phyloP scores from a whole-genome alignment of 2,329 filamentous ascomycete species.

The Gnomoniopsis smithogilvyi region DNA sequence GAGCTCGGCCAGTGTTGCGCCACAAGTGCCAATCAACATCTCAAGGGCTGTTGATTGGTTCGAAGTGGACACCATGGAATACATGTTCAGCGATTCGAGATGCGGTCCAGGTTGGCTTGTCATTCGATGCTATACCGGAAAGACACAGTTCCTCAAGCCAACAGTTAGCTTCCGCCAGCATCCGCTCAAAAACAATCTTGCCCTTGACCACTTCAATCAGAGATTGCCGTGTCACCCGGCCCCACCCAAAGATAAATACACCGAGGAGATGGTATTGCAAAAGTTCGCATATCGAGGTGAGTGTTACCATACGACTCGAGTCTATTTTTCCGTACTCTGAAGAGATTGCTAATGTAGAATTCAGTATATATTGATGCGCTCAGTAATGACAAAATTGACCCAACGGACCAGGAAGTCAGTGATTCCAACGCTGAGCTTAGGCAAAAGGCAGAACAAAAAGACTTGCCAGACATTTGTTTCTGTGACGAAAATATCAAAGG shows the following conservation, averaged over 20 bases:
- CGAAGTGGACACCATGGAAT: background rate
- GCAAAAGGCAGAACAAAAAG: background rate
- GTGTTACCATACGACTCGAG: background rate
- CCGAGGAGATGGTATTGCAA: background rate
- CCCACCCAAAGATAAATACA: background rate
- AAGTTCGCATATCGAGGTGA: background rate
- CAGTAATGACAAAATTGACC: background rate
- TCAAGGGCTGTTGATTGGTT: background rate
- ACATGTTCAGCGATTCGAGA: background rate
- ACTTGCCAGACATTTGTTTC: background rate
- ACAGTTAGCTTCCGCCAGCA: background rate
- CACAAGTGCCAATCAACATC: background rate
- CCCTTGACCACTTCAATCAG: background rate
- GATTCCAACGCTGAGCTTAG: background rate
- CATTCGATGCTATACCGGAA: background rate
- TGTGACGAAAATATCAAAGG: too few species aligned
- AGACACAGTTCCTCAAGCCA: background rate
- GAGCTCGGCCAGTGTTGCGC: background rate
- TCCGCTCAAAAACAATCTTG: background rate
- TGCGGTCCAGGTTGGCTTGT: background rate
- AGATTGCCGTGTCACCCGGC: background rate
- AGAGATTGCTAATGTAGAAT: too few species aligned
- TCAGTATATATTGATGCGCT: background rate
- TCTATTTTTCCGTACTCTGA: background rate
- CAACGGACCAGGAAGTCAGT: background rate